phyloP scores from a whole-genome alignment of 768 basidiomycete genomes.

The Chalciporus sphaerocephalus region DNA sequence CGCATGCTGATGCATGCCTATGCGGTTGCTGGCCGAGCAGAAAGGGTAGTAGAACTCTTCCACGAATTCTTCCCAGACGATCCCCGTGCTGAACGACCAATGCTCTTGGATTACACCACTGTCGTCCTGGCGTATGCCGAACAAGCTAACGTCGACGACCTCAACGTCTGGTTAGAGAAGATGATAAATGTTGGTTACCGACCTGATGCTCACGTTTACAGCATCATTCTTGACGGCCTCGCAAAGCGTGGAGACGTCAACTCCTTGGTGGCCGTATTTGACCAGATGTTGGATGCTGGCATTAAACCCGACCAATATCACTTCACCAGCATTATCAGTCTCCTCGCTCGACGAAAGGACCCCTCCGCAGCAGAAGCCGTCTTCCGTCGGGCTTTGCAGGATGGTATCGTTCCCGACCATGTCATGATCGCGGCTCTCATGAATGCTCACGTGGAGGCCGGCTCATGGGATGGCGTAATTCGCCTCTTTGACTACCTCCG shows the following conservation, averaged over 20 bases:
- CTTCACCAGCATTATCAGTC: slow-evolving; percentile 66
- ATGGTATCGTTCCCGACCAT: slow-evolving; percentile 60
- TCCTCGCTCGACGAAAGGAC: slow-evolving; percentile 61
- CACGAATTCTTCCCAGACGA: slow-evolving; percentile 48
- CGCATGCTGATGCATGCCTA: slow-evolving; percentile 54
- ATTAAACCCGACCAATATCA: slow-evolving; percentile 45
- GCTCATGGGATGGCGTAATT: slow-evolving; percentile 74
- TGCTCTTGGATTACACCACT: slow-evolving; percentile 48
- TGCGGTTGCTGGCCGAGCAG: slow-evolving; percentile 42
- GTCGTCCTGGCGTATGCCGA: slow-evolving; percentile 53
- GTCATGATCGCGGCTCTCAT: slow-evolving; percentile 68
- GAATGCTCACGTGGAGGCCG: slow-evolving; percentile 78
- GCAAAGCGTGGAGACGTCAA: slow-evolving; percentile 52
- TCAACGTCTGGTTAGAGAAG: slow-evolving; percentile 51
- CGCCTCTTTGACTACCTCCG: slow-evolving; percentile 62
- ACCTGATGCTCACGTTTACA: slow-evolving; percentile 57
- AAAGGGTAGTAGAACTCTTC: slow-evolving; percentile 48
- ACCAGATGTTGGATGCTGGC: slow-evolving; percentile 56
- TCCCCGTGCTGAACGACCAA: slow-evolving; percentile 35
- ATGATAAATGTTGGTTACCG: slow-evolving; percentile 46
- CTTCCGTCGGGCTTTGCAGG: slow-evolving; percentile 58
- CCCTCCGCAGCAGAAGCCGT: slow-evolving; percentile 60
- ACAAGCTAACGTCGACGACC: slow-evolving; percentile 42
- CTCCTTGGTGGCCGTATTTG: slow-evolving; percentile 45
- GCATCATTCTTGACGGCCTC: slow-evolving; percentile 56